A percentile compares a stretch with the other conserved stretches of the same genome.
These are phyloP conservation scores for Cladophialophora psammophila DNA, from an alignment of 2,329 filamentous ascomycete species.

Conservation along the genomic window DNA sequence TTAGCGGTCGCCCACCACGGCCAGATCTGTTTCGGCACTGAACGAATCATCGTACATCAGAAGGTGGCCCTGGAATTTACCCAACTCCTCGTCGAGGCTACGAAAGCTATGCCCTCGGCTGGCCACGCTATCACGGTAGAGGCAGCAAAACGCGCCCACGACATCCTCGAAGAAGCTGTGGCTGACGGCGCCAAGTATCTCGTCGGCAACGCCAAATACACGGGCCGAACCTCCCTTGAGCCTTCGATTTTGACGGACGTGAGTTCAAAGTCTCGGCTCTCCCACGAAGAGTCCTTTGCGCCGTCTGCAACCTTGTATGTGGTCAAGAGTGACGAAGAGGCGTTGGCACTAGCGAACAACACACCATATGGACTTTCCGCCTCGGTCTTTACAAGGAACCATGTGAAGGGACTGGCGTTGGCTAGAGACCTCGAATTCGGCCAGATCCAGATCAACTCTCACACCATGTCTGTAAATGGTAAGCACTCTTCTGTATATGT, in stretches of 20 bases:
- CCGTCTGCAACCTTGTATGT: slow-evolving; percentile 88
- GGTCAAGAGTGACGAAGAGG: slow-evolving; percentile 79
- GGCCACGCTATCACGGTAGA: slow-evolving; percentile 79
- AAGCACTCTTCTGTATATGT: neutral
- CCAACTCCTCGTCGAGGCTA: slow-evolving; percentile 76
- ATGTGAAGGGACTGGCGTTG: slow-evolving; percentile 11
- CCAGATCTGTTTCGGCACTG: slow-evolving; percentile 90
- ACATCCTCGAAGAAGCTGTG: slow-evolving; percentile 79
- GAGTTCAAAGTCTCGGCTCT: slow-evolving; percentile 78
- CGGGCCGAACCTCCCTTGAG: slow-evolving; percentile 77
- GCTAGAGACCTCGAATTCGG: slow-evolving; percentile 26
- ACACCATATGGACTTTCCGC: slow-evolving; percentile 72
- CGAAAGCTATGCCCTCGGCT: slow-evolving; percentile 81
- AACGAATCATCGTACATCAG: slow-evolving; percentile 86
- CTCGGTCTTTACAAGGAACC: slow-evolving; percentile 20
- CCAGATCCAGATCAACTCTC: slow-evolving; percentile 26
- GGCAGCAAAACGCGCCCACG: slow-evolving; percentile 78
- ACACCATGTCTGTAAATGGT: slow-evolving; percentile 20
- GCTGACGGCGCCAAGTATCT: slow-evolving; percentile 78
- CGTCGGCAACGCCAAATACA: slow-evolving; percentile 77
- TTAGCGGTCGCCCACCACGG: slow-evolving; percentile 93
- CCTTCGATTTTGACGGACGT: slow-evolving; percentile 81
- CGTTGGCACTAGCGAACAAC: slow-evolving; percentile 85
- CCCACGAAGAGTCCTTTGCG: slow-evolving; percentile 92
- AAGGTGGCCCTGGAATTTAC: slow-evolving; percentile 85